A percentile compares a stretch with the other conserved stretches of the same genome.
Conservation (phyloP, 1,139 yeast species). For the Geotrichum fermentans region DNA sequence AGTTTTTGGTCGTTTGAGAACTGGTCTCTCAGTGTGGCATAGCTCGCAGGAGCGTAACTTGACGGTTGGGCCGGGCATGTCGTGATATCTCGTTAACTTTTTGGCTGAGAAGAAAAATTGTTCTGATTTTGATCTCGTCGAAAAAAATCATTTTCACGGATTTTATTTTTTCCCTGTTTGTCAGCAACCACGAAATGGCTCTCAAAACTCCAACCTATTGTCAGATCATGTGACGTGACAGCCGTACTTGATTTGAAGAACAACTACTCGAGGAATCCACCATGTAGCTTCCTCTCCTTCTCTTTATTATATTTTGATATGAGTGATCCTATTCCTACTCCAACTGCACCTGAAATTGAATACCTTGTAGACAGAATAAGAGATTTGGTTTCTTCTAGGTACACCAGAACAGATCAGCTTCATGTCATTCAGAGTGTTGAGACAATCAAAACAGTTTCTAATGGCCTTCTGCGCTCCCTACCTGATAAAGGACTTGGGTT, state of each 20-base stretch:
- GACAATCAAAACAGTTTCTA: neutral
- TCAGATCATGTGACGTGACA: neutral
- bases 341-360: slow-evolving; percentile 8
- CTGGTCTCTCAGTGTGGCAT: slow-evolving; percentile 82
- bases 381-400: slow-evolving; percentile 4
- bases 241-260: neutral
- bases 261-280: neutral
- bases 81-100: too few species aligned
- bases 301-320: neutral
- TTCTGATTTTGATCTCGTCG: neutral
- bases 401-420: neutral
- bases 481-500: slow-evolving; percentile 25
- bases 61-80: slow-evolving; percentile 21
- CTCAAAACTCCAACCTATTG: neutral
- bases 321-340: slow-evolving; percentile 14
- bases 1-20: slow-evolving; percentile 87
- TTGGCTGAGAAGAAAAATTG: too few species aligned
- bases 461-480: slow-evolving; percentile 1
- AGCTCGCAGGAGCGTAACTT: slow-evolving; percentile 54
- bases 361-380: slow-evolving; percentile 9
- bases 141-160: too few species aligned
- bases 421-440: slow-evolving; percentile 2
- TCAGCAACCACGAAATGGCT: neutral
- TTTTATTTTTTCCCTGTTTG: neutral
- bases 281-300: neutral